Percentiles rank a stretch among this genome's conserved stretches.
Evolutionary conservation across 2,329 filamentous ascomycete genomes (phyloP).

Genomic region (Lasiodiplodia sp.): DNA sequence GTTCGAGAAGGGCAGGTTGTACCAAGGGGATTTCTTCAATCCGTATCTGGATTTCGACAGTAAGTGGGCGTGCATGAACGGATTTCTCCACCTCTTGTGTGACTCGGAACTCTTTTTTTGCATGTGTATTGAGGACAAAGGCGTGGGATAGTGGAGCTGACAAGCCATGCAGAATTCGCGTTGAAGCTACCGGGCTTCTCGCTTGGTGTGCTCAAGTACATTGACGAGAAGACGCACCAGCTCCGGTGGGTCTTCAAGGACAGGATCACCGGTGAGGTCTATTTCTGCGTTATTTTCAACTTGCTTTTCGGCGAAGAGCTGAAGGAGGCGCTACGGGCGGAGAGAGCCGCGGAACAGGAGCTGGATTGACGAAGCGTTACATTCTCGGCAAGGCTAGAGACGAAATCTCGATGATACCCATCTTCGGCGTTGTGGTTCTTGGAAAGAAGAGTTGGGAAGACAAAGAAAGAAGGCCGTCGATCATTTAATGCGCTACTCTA

Average conservation of each 20-base stretch:
- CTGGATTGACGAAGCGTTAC: conserved; percentile 16
- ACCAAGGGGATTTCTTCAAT: conserved; percentile 58
- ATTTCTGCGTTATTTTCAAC: conserved; percentile 55
- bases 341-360: conserved; percentile 31
- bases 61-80: conserved; percentile 18
- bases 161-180: conserved; percentile 42
- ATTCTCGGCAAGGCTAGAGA: not conserved
- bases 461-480: not conserved
- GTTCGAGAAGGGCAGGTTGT: conserved; percentile 54
- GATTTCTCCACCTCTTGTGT: not conserved
- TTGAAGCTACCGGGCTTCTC: conserved; percentile 55
- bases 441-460: not conserved
- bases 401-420: conserved; percentile 4
- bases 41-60: conserved; percentile 57
- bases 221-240: conserved; percentile 57
- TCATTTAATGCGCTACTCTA: not conserved
- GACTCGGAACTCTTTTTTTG: not conserved
- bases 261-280: conserved; percentile 48
- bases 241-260: conserved; percentile 56
- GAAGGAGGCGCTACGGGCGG: conserved; percentile 43
- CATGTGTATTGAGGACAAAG: not conserved
- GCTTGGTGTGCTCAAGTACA: conserved; percentile 54
- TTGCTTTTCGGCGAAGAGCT: conserved; percentile 54
- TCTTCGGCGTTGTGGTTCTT: not conserved
- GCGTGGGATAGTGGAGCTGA: conserved; percentile 9